Base-by-base conservation (phyloP, 805 yeast species). In the Starmerella riodocensis region DNA sequence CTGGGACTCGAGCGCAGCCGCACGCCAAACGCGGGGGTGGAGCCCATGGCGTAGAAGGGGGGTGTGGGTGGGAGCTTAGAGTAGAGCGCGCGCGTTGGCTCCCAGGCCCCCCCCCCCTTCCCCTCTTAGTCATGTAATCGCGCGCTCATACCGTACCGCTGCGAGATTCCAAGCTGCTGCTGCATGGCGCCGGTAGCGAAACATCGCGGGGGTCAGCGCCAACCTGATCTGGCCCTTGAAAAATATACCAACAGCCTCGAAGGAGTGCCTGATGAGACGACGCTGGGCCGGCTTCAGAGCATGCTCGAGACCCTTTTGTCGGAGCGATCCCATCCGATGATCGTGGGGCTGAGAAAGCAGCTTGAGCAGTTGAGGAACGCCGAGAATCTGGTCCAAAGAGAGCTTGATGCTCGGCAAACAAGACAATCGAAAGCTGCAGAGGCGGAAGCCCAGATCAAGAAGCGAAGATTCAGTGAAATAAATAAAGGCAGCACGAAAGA, bases 281-380 rank as follows among this genome's bases (percentile, higher is more conserved):
- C 39, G 8, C 40, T 52, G 27, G 47, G 42, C 16, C 30, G 35
- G 26, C 39, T 50, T 9, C 53, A 49, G 35, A 33, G 33, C 29
- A 45, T 44, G 21, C 45, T 52, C 14, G 53, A 47, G 36, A 39
- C 42, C 29, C 48, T 52, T 11, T 41, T 49, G 33, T 37, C 49
- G 8, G 40, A 43, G 20, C 40, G 52, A 14, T 46, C 53, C 24
- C 48, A 45, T 22, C 46, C 46, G 22, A 45, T 52, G 44, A 36
- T 42, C 17, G 37, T 34, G 18, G 45, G 41, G 18, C 45, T 52
- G 24, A 46, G 45, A 19, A 44, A 45, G 32, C 53, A 47, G 41
- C 41, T 46, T 16, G 54, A 49, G 28, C 36, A 35, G 23, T 41
- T 52, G 9, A 35, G 43, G 17, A 43, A 37, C 13, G 51, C 55